Base-by-base conservation (phyloP, 116 monocot genomes). In the Posidonia oceanica region DNA sequence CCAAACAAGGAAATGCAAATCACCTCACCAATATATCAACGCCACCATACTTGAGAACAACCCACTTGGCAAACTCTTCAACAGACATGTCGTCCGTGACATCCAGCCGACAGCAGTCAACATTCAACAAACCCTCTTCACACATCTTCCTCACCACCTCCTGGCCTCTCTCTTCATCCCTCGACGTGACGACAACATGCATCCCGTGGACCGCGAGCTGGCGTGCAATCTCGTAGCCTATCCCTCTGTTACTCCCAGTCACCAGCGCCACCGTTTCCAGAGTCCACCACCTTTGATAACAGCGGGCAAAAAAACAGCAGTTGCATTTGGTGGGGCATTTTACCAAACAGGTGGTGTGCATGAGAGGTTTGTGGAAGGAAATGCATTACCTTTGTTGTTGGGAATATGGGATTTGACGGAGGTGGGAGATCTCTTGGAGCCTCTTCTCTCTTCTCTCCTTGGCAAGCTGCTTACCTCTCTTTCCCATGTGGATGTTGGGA, bases 221-320 rank as follows among this genome's bases (percentile, higher is more conserved):
- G 48, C 77, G 86, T 4, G 88, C 88, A n/a, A 85, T 89, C 81
- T 88, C 91, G 57, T 73, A 87, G 1, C 96, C 91, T 44, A 91
- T 96, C 18, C 96, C 96, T 17, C 91, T 74, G 76, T 81, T 89
- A 41, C 84, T 82, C 41, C 91, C 96, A 4, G 91, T 91, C 52
- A 96, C 88, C 18, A 80, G 85, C 15, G 89, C 86, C 36, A 88
- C 78, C n/a, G 91, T 87, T 37, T 85, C 81, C 10, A 74, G 62
- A 5, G 78, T 79, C 91, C 88, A 90, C 94, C 91, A 91, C 66
- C 85, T 81, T 39, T 7, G 59, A 59, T 0, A 63, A 41, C 40
- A 15, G 68, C 36, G 23, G 8, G 15, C 29, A n/a, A 7, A 6
- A 14, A 38, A 55, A 38, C 36, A 15, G 38, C 0, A 60, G 18